phyloP scores from a whole-genome alignment of 805 yeast species.

The Yarrowia bubula region DNA sequence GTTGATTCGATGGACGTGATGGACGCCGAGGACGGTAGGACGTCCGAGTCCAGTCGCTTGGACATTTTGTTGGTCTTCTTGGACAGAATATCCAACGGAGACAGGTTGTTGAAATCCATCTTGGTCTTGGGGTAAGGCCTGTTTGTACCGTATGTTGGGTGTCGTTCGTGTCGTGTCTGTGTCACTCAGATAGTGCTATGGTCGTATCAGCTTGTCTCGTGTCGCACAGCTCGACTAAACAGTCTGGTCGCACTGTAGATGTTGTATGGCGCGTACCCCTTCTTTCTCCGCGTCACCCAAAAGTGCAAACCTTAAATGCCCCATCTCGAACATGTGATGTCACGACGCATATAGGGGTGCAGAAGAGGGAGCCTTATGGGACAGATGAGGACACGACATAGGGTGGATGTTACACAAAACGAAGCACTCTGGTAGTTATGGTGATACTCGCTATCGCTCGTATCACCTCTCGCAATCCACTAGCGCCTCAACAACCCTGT shows the following conservation, averaged over 20 bases:
- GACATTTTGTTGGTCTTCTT: slow-evolving; percentile 34
- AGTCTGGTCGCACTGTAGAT: not conserved
- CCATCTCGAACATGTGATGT: slow-evolving; percentile 8
- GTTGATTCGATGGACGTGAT: slow-evolving; percentile 17
- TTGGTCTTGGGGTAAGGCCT: not conserved
- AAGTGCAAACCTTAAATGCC: not conserved
- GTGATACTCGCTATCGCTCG: not conserved
- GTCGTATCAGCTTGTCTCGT: not conserved
- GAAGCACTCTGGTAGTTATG: no score
- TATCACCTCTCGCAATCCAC: not conserved
- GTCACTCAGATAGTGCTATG: not conserved
- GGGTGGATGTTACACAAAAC: no score
- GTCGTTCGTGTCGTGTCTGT: not conserved
- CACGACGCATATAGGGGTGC: slow-evolving; percentile 17
- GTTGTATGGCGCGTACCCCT: slow-evolving; percentile 19
- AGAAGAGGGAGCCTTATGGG: no score
- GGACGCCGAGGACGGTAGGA: slow-evolving; percentile 14
- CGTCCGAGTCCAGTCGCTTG: slow-evolving; percentile 26
- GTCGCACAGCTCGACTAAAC: not conserved
- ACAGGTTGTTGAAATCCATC: slow-evolving; percentile 30
- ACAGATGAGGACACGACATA: no score
- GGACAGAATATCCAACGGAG: slow-evolving; percentile 35
- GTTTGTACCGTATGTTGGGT: not conserved
- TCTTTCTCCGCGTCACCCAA: slow-evolving; percentile 25
- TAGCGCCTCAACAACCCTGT: no score